Base-by-base conservation (phyloP, 139 green algal species). In the Picochlorum sp. region DNA sequence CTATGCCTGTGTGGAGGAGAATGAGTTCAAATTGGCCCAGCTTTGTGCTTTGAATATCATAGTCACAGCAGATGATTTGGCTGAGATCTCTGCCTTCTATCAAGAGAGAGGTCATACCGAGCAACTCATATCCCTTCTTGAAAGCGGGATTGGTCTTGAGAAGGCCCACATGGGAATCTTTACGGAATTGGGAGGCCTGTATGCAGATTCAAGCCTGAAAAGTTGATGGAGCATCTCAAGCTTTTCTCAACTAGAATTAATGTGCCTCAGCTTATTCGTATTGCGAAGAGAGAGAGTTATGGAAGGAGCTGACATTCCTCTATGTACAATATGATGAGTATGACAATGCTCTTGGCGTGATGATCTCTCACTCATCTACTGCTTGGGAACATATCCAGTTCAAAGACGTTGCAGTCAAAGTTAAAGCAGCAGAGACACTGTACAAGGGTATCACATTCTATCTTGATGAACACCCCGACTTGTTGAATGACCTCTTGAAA, bases 131-230 rank as follows among this genome's bases (percentile, higher is more conserved):
- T 64, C 73, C 11, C 84, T 99, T 24, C 86, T 99, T 80, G 94
- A 99, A 82, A 85, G 66, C 49, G 94, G 94, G 67, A 92, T 99
- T 65, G 94, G 94, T 20, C 77, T 98, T 71, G 94, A 99, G 73
- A 86, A 93, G 26, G 92, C 93, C 4, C 94, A 99, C 82, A 99
- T 98, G 93, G 94, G 94, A 71, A 98, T 99, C 83, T 99, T 98
- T 83, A 99, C 94, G 5, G 94, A 98, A 81, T 83, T 99, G 60
- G 91, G 90, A 66, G 81, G 85, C 26, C 68, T 95, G 32, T 96
- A 96, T 67, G 90, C 90, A 15, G 85, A 66, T 95, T 68, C 69
- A 74, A 73, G 60, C 79, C 79, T 6, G 85, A 91, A 62, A 93
- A 94, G 80, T 82, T 99, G 49, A 96, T 98, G 90, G 94, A 99